These are phyloP conservation scores for Melastoma candidum DNA, from an alignment of 441 rosid genomes.

Conservation along the genomic window DNA sequence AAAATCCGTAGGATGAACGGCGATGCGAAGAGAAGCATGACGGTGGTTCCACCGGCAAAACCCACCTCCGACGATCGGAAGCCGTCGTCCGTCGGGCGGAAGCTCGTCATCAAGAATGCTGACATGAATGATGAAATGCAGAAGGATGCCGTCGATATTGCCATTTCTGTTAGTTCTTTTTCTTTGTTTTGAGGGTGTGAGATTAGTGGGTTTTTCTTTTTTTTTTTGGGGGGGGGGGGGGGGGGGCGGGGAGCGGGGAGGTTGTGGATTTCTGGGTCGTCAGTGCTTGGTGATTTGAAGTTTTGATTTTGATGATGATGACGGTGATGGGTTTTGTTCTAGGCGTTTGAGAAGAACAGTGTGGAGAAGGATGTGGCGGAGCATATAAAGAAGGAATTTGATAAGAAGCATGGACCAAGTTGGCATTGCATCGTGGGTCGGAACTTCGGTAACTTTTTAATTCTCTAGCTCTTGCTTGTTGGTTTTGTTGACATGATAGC, in stretches of 20 bases:
- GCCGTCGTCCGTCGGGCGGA: conserved; percentile 33
- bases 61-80: conserved; percentile 47
- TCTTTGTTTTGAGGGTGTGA: not conserved
- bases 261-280: too few relatives aligned
- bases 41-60: conserved; percentile 19
- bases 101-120: conserved; percentile 78
- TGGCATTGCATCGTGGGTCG: conserved; percentile 99
- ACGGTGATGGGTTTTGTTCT: not conserved
- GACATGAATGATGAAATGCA: conserved; percentile 98
- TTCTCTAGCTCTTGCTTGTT: conserved; percentile 3
- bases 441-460: conserved; percentile 66
- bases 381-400: conserved; percentile 95
- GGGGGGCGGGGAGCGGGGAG: too few relatives aligned
- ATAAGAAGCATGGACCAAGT: conserved; percentile 85
- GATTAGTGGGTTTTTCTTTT: too few relatives aligned
- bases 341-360: conserved; percentile 76
- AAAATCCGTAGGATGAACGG: not conserved
- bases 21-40: not conserved
- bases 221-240: too few relatives aligned
- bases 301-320: too few relatives aligned
- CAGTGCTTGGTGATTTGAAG: too few relatives aligned
- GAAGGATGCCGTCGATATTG: conserved; percentile 81
- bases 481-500: not conserved
- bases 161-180: conserved; percentile 45
- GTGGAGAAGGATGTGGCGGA: conserved; percentile 99